Base-by-base conservation (phyloP, 225 moss, liverwort and hornwort species). In the Thuidium tamariscinum region DNA sequence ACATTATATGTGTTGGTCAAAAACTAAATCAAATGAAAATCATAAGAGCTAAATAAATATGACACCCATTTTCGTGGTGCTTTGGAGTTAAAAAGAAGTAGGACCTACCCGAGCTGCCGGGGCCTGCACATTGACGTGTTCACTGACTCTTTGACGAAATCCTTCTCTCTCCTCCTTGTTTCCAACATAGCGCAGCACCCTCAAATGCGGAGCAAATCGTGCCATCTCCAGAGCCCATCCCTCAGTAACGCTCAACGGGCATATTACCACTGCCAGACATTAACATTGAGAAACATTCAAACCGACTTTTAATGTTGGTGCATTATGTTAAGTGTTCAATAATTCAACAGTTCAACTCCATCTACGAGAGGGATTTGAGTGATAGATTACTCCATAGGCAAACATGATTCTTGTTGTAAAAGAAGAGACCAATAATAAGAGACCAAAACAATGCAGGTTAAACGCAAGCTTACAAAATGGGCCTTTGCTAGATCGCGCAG, bases 231-330 rank as follows among this genome's bases (percentile, higher is more conserved):
- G 91, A 88, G 95, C 94, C 96, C 97, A 98, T 36, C 95, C 95
- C 82, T 98, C 96, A 84, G 94, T 96, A 49, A 98, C 96, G 79
- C 96, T 98, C 71, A 98, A 90, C 49, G 97, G 97, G 89, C 92
- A 95, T 41, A 98, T 82, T 85, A 98, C 92, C 90, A 98, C 97
- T 96, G 96, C 91, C 68, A 92, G 4, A 37, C 30, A 74, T 65
- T 36, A 84, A 54, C 77, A 81, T 36, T 32, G 25, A 74, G 25
- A 56, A 30, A 37, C 39, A 37, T 39, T 85, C 41, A 29, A 85
- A 66, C 22, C 9, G 22, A 64, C 23, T 63, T 61, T 49, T 17
- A n/a, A 36, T 39, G 27, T 66, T 20, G 52, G 19, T 37, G 39
- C 70, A 79, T 69, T 79, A 29, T 34, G 11, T 60, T 18, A 82